A percentile compares a stretch with the other conserved stretches of the same genome.
Evolutionary conservation across 306 rosid species (phyloP).

Genomic region (Ochetophila trinervis): DNA sequence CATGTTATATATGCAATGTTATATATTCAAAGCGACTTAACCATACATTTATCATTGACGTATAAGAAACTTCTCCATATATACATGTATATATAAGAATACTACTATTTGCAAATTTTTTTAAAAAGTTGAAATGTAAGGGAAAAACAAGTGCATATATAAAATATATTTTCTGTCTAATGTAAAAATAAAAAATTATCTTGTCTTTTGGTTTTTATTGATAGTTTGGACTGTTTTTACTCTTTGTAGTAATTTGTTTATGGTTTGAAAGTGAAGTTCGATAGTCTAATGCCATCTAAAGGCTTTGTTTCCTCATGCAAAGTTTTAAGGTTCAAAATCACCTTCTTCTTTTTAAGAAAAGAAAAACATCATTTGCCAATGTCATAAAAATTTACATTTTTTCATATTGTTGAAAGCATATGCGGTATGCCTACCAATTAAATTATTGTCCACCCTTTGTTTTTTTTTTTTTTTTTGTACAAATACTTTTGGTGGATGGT

Average conservation of each 20-base stretch:
- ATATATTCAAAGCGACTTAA: not conserved
- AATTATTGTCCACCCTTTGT: not conserved
- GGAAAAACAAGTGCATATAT: not conserved
- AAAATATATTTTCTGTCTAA: not conserved
- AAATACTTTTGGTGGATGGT: slow-evolving; percentile 35
- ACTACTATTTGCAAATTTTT: too few relatives aligned
- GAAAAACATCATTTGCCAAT: not conserved
- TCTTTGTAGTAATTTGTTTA: not conserved
- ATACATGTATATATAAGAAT: too few relatives aligned
- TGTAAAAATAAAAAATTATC: not conserved
- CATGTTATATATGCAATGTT: slow-evolving; percentile 14
- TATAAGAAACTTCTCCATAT: too few relatives aligned
- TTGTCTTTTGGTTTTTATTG: not conserved
- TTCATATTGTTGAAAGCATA: too few relatives aligned
- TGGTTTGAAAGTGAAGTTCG: slow-evolving; percentile 18
- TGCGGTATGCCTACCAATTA: not conserved
- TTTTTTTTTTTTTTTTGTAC: too few relatives aligned
- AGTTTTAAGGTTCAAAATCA: too few relatives aligned
- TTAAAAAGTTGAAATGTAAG: too few relatives aligned
- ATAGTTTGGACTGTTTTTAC: not conserved
- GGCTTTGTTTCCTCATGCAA: too few relatives aligned
- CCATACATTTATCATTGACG: not conserved
- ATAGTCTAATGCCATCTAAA: not conserved
- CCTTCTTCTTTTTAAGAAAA: too few relatives aligned
- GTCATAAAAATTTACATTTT: not conserved